A percentile compares a stretch with the other conserved stretches of the same genome.
Evolutionary conservation across 306 rosid genomes (phyloP).

Genomic region (Begonia masoniana): DNA sequence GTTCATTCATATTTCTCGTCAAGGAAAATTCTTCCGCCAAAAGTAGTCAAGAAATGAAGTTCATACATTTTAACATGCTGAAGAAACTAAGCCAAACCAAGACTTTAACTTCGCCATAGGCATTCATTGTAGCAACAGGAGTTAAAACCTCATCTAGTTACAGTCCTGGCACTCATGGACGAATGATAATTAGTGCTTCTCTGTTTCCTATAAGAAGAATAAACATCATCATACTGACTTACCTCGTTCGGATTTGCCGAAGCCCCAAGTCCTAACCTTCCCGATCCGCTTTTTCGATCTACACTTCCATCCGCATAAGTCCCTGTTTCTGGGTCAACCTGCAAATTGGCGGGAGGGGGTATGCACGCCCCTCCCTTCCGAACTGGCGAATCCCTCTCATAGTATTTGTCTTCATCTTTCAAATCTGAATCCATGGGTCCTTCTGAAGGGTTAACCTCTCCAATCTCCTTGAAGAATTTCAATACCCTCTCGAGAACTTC

Average conservation of each 20-base stretch:
- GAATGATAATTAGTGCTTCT: conserved; percentile 91
- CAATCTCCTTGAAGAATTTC: conserved; percentile 82
- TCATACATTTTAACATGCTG: no score
- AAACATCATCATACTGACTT: conserved; percentile 92
- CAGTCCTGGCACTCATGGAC: conserved; percentile 78
- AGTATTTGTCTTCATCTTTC: conserved; percentile 48
- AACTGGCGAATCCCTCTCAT: conserved; percentile 39
- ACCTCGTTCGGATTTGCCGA: conserved; percentile 73
- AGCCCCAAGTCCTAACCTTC: conserved; percentile 88
- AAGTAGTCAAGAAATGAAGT: no score
- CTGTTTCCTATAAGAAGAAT: conserved; percentile 92
- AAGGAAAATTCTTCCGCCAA: no score
- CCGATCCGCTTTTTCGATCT: conserved; percentile 61
- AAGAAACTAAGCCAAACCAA: no score
- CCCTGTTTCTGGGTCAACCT: conserved; percentile 86
- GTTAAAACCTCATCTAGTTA: conserved; percentile 34
- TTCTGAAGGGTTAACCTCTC: conserved; percentile 89
- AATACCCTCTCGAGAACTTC: conserved; percentile 88
- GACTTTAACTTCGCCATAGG: no score
- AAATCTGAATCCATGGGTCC: conserved; percentile 66
- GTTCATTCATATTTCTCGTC: no score
- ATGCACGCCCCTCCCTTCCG: conserved; percentile 97
- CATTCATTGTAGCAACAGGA: not conserved
- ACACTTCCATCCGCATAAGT: conserved; percentile 78
- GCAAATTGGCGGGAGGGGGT: conserved; percentile 87